These are phyloP conservation scores for Cystobasidium onofrii DNA, from an alignment of 768 basidiomycete species.

Conservation along the genomic window DNA sequence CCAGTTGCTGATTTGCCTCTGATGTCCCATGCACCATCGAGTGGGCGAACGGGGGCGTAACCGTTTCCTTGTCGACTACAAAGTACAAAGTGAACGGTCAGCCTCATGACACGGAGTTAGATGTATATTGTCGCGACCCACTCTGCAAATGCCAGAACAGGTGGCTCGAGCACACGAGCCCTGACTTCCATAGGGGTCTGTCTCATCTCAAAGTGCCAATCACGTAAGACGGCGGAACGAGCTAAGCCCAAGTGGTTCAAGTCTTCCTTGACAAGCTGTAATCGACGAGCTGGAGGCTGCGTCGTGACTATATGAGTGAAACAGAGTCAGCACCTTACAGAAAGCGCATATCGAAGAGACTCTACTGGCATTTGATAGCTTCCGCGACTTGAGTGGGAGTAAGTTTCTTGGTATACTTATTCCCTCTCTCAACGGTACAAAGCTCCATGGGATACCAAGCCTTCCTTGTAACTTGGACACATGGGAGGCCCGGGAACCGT, in stretches of 20 bases:
- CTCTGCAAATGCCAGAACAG: conserved; percentile 13
- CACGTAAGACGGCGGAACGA: neutral
- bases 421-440: conserved; percentile 24
- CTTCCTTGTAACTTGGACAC: conserved; percentile 30
- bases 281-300: conserved; percentile 12
- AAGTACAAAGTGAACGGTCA: neutral
- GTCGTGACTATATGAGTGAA: neutral
- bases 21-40: conserved; percentile 29
- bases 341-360: no score
- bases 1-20: conserved; percentile 1
- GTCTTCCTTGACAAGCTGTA: conserved; percentile 9
- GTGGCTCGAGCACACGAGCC: conserved; percentile 20
- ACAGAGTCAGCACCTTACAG: no score
- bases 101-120: neutral
- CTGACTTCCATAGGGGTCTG: conserved; percentile 13
- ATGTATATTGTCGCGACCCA: neutral
- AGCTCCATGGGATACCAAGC: conserved; percentile 35
- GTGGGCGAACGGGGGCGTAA: neutral
- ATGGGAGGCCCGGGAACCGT: conserved; percentile 30
- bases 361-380: conserved; percentile 27
- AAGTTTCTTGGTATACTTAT: conserved; percentile 32
- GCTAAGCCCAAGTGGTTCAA: conserved; percentile 17
- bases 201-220: conserved; percentile 19
- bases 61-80: neutral
- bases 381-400: conserved; percentile 30